Evolutionary conservation across 257 asterid species (phyloP), one percentile per base, ranked within the genome.

Genomic region (Lithospermum erythrorhizon): DNA sequence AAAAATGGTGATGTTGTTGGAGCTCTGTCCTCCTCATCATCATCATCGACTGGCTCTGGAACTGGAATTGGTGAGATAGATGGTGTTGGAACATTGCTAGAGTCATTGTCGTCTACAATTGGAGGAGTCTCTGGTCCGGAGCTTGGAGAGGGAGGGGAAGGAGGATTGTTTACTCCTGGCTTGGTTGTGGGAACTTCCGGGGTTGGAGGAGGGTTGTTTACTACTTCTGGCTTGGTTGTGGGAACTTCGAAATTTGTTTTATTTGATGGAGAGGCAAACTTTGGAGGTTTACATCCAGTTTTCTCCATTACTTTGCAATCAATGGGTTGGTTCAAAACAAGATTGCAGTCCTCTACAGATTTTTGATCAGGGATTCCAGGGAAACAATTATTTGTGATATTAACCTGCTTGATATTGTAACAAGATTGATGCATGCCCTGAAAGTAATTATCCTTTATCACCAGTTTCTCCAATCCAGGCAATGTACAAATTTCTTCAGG

Each of bases 351-450:
- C 5, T 69, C 48, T 41, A 71, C 70, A 1, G 88, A 32, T 53
- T 81, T 81, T 23, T 82, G 97, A 10, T 70, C 57, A 5, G 67
- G 58, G 35, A 53, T 32, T 17, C 55, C 80, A 0, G 20, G 61
- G 18, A 90, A 47, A 70, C 97, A 87, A 22, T 90, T 90, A 13
- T 60, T 61, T 19, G 68, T 63, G 0, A 71, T 84, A 6, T 75
- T 78, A 19, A 82, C 15, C 1, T 21, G 21, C 49, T 41, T 41
- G 13, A 85, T 45, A 64, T 69, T 1, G 78, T 72, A 2, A 74
- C 97, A 90, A 0, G 65, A 54, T 2, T 35, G 58, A 58, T 85
- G 94, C 55, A 73, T 75, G 1, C 55, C 61, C 1, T 86, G 86
- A 11, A 86, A 89, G 47, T 78, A 89, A 58, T 89, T 84, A 29